Conservation (phyloP, 176 grass and related monocot species). For the Chloris gayana region DNA sequence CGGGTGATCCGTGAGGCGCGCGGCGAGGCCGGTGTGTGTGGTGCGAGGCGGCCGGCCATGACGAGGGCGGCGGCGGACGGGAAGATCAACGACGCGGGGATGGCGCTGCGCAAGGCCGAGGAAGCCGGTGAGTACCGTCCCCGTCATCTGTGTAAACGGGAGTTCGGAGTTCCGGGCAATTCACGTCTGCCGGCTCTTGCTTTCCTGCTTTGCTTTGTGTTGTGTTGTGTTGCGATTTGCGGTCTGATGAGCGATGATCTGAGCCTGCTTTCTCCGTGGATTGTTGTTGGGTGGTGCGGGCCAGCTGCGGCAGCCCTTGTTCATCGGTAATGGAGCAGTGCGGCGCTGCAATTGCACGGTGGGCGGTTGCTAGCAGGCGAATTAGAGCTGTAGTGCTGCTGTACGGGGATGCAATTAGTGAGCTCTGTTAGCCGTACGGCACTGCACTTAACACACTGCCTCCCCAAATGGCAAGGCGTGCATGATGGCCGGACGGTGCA, state of each 20-base stretch:
- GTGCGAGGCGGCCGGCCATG: not conserved
- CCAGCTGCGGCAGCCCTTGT: too few species aligned
- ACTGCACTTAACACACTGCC: conserved; percentile 18
- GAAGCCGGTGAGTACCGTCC: conserved; percentile 58
- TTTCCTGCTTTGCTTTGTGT: not conserved
- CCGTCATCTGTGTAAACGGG: not conserved
- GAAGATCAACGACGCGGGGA: conserved; percentile 60
- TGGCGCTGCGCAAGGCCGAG: conserved; percentile 79
- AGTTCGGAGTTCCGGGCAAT: not conserved
- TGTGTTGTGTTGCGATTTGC: not conserved
- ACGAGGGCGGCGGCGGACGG: conserved; percentile 26
- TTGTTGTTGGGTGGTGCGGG: too few species aligned
- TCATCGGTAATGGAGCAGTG: too few species aligned
- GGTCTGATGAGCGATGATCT: not conserved
- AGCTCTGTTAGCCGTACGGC: conserved; percentile 13
- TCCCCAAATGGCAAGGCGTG: conserved; percentile 2
- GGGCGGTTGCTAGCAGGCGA: not conserved
- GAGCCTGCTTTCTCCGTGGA: not conserved
- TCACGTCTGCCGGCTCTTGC: not conserved
- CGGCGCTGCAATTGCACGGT: too few species aligned
- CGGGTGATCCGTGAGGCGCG: not conserved
- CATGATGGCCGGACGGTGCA: not conserved
- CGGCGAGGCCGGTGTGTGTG: not conserved
- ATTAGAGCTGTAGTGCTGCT: not conserved
- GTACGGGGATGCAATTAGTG: not conserved